Evolutionary conservation across 331 rosid species (phyloP).

Genomic region (Malus hybrid): DNA sequence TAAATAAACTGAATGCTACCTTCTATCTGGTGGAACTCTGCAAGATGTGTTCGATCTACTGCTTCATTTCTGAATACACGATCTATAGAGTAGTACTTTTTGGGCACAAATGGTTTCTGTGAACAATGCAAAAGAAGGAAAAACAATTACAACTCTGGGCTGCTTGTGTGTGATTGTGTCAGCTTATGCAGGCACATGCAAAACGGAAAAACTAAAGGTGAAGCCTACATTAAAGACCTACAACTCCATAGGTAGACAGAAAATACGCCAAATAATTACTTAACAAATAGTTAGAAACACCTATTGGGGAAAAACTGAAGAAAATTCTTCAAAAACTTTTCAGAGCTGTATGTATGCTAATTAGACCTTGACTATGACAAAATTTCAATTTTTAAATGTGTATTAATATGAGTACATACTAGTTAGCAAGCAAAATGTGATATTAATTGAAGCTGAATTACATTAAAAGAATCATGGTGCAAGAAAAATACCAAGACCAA

Average conservation of each 20-base stretch:
- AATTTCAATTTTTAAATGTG: background rate
- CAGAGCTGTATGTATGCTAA: background rate
- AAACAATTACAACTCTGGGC: background rate
- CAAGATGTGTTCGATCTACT: conserved; percentile 96
- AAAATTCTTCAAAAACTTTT: background rate
- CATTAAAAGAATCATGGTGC: background rate
- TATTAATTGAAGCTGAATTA: background rate
- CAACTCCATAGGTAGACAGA: background rate
- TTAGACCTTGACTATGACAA: background rate
- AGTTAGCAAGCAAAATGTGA: background rate
- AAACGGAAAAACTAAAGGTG: background rate
- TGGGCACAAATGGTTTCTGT: conserved; percentile 81
- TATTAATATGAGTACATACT: background rate
- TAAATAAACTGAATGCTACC: conserved; percentile 36
- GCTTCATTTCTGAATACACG: conserved; percentile 99
- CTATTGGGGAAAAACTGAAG: background rate
- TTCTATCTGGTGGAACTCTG: conserved; percentile 99
- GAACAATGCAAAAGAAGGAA: conserved; percentile 12
- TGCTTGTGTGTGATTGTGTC: background rate
- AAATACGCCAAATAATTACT: background rate
- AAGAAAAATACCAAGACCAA: background rate
- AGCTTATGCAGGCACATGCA: background rate
- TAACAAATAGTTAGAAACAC: background rate
- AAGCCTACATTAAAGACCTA: background rate
- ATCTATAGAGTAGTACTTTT: conserved; percentile 90